Evolutionary conservation across 371 early-diverging fungal genomes (phyloP), one percentile per base, ranked within the genome.

Genomic region (Lichtheimia ornata): DNA sequence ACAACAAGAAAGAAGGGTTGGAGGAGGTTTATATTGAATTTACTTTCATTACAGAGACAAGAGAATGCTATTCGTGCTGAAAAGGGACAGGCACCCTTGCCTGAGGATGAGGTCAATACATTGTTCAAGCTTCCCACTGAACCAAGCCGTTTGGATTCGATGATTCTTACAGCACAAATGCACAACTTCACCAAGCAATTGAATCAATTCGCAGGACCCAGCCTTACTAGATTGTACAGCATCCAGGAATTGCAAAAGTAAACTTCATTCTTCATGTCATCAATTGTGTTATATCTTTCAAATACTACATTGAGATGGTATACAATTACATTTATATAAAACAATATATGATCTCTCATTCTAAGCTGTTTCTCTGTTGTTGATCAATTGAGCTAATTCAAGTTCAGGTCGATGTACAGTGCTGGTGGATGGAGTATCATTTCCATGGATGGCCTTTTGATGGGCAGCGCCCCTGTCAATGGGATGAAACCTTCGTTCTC

Each of bases 161-260:
- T 97, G 72, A 84, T 97, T 62, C 84, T 93, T 65, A 88, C 88
- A 40, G 90, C 91, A 61, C 96, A 96, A 78, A 89, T 96, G 70
- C 91, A 93, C 64, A 91, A 91, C 71, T 90, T 93, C 73, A 91
- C 91, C 77, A 92, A 93, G 81, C 94, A 95, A 77, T 76, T 96
- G 58, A 91, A 93, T 66, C 90, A 93, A 75, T 91, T 89, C 70
- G 88, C 92, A 66, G 97, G 96, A 52, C 94, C 96, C 41, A 89
- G 90, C 54, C 82, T 97, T 60, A 81, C 90, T 68, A 88, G 90
- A 81, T 81, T 93, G 78, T 93, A 86, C 73, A 83, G 89, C 74
- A 86, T 85, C 53, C 87, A 88, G 72, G 90, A 86, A 63, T 81
- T 93, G 67, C 93, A 92, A 68, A 85, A 89, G 71, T 86, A 84